phyloP scores from a whole-genome alignment of 2,329 filamentous ascomycete species.

The Aureobasidium sp. region DNA sequence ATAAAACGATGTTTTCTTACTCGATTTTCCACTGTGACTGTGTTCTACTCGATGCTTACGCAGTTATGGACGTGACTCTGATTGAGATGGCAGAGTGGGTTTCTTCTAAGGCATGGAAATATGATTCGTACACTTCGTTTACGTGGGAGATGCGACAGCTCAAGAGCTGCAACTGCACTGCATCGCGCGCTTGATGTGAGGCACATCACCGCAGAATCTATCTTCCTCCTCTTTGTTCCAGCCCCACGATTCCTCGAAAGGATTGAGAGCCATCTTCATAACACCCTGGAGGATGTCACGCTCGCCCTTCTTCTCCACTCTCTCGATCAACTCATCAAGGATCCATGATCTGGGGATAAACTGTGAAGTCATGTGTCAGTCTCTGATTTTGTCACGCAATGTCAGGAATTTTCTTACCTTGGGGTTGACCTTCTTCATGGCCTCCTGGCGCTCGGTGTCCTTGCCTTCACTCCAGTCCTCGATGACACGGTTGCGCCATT shows the following conservation, averaged over 20 bases:
- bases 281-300: slow-evolving; percentile 66
- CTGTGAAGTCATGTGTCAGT: slow-evolving; percentile 21
- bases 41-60: not conserved
- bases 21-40: too few relatives aligned
- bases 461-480: slow-evolving; percentile 64
- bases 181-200: slow-evolving; percentile 66
- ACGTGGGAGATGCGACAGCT: not conserved
- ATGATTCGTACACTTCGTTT: not conserved
- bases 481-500: slow-evolving; percentile 61
- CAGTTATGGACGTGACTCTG: too few relatives aligned
- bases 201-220: slow-evolving; percentile 79
- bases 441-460: slow-evolving; percentile 49
- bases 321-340: slow-evolving; percentile 82
- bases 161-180: slow-evolving; percentile 90
- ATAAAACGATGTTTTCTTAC: not conserved
- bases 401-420: slow-evolving; percentile 40
- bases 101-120: not conserved
- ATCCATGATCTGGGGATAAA: slow-evolving; percentile 90
- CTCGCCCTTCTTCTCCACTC: slow-evolving; percentile 78
- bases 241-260: slow-evolving; percentile 74
- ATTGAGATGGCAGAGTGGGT: not conserved
- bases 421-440: slow-evolving; percentile 84
- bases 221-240: slow-evolving; percentile 64
- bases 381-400: not conserved
- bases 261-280: slow-evolving; percentile 75